These are phyloP conservation scores for Jatropha multifida DNA, from an alignment of 441 rosid species.

Conservation along the genomic window DNA sequence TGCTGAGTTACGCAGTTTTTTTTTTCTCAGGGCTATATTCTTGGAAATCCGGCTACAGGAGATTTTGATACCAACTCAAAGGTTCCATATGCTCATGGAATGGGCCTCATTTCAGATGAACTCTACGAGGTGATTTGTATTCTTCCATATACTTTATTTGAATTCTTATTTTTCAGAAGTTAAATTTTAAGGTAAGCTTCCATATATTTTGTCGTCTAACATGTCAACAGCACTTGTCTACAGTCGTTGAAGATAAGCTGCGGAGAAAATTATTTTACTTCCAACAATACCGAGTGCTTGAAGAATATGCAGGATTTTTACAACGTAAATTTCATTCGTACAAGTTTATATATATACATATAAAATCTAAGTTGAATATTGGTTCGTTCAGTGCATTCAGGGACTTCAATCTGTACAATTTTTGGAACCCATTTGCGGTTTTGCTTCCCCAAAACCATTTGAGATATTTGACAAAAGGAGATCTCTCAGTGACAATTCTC, in stretches of 20 bases:
- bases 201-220: no score
- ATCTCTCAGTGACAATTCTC: constrained; percentile 26
- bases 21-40: constrained; percentile 54
- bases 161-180: no score
- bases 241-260: constrained; percentile 61
- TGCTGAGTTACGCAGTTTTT: no score
- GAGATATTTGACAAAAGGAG: constrained; percentile 27
- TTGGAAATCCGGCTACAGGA: constrained; percentile 56
- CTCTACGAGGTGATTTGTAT: constrained; percentile 34
- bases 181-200: no score
- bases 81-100: constrained; percentile 41
- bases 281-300: constrained; percentile 41
- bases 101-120: constrained; percentile 50
- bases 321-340: background rate
- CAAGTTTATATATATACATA: no score
- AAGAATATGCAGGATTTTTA: constrained; percentile 32
- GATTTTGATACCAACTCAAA: constrained; percentile 34
- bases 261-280: constrained; percentile 35
- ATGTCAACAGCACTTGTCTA: background rate
- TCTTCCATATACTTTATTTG: background rate
- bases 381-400: constrained; percentile 36
- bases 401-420: constrained; percentile 34
- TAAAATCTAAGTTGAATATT: constrained; percentile 12
- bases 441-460: no score
- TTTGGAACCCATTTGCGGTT: constrained; percentile 44